A percentile compares a stretch with the other conserved stretches of the same genome.
Evolutionary conservation across 1,139 yeast species (phyloP).

Genomic region (Pichia sp.): DNA sequence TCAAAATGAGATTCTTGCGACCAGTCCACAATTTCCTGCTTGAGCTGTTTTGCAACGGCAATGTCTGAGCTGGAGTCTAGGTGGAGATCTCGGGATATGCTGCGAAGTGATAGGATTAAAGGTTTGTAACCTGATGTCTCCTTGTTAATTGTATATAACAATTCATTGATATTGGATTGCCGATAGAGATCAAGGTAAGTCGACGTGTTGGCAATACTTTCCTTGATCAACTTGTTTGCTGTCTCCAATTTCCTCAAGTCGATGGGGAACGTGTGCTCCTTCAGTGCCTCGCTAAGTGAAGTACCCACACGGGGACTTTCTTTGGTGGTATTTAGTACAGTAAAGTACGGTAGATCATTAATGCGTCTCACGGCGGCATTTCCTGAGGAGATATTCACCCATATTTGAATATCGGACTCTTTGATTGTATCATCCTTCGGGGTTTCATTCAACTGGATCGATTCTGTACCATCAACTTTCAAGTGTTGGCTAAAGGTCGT

Average conservation of each 20-base stretch:
- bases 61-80: constrained; percentile 5
- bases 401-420: constrained; percentile 21
- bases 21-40: constrained; percentile 23
- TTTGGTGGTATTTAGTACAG: constrained; percentile 13
- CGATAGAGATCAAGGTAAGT: constrained; percentile 20
- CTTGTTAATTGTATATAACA: constrained; percentile 21
- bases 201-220: constrained; percentile 22
- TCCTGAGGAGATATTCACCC: constrained; percentile 22
- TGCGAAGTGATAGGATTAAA: constrained; percentile 16
- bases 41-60: constrained; percentile 11
- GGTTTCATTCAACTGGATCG: constrained; percentile 8
- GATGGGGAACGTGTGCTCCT: constrained; percentile 14
- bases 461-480: constrained; percentile 11
- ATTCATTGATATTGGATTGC: constrained; percentile 22
- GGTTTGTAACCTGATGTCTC: constrained; percentile 27
- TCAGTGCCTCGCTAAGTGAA: constrained; percentile 4
- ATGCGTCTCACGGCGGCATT: constrained; percentile 16
- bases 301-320: constrained; percentile 13
- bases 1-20: constrained; percentile 27
- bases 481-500: constrained; percentile 5
- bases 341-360: constrained; percentile 19
- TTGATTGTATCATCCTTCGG: constrained; percentile 4
- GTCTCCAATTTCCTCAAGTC: constrained; percentile 20
- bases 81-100: constrained; percentile 21
- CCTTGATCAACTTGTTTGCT: constrained; percentile 23